phyloP scores from a whole-genome alignment of 2,329 filamentous ascomycete species.

The Rugonectria rugulosa region DNA sequence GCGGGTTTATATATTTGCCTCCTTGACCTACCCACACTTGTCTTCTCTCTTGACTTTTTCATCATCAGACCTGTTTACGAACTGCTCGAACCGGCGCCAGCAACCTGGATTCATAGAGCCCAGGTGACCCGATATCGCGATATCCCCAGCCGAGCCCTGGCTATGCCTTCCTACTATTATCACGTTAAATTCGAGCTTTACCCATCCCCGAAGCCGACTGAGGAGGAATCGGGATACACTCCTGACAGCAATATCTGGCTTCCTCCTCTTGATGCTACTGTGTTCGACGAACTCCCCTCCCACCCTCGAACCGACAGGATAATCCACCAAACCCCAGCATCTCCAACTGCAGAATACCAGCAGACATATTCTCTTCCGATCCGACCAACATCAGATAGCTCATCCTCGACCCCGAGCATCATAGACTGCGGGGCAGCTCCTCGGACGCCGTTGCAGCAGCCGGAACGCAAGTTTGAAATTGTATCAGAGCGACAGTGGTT shows the following conservation, averaged over 20 bases:
- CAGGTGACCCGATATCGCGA: too few relatives aligned
- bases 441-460: conserved; percentile 40
- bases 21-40: conserved; percentile 25
- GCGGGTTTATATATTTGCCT: conserved; percentile 28
- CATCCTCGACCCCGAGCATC: conserved; percentile 41
- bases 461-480: conserved; percentile 46
- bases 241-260: conserved; percentile 53
- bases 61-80: background rate
- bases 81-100: background rate
- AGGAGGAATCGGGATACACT: conserved; percentile 18
- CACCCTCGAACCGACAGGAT: conserved; percentile 48
- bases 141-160: conserved; percentile 27
- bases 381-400: conserved; percentile 9
- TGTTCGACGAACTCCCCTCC: conserved; percentile 64
- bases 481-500: conserved; percentile 51
- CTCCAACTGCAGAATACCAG: conserved; percentile 1
- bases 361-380: conserved; percentile 1
- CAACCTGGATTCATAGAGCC: too few relatives aligned
- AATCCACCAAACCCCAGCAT: conserved; percentile 23
- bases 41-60: background rate
- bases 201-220: conserved; percentile 50
- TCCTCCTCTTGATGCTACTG: conserved; percentile 55
- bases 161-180: conserved; percentile 70
- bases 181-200: conserved; percentile 74
- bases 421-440: conserved; percentile 59